These are phyloP conservation scores for Eudorina sp. DNA, from an alignment of 139 green algal genomes.

Conservation along the genomic window DNA sequence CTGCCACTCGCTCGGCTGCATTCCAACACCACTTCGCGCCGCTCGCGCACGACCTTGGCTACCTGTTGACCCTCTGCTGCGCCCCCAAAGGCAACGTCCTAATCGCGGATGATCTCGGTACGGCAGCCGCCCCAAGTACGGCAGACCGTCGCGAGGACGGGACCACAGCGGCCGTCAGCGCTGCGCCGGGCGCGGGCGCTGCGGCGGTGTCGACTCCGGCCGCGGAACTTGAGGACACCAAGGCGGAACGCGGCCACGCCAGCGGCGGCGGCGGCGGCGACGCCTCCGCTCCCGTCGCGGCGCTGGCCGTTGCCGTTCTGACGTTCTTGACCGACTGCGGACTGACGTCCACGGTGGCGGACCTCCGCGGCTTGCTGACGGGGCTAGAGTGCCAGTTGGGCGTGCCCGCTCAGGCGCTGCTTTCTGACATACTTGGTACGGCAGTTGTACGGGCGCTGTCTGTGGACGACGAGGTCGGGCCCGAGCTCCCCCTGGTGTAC, in stretches of 20 bases:
- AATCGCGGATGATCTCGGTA: neutral
- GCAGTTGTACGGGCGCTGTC: no score
- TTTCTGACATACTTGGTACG: no score
- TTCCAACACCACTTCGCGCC: conserved; percentile 1
- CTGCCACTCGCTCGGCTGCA: neutral
- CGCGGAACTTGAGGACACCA: neutral
- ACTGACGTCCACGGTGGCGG: neutral
- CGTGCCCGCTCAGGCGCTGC: no score
- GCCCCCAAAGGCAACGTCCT: neutral
- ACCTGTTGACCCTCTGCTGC: neutral
- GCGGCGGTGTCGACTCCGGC: neutral
- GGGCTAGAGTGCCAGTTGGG: no score
- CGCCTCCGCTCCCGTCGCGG: neutral
- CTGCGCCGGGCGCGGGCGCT: neutral
- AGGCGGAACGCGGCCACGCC: neutral
- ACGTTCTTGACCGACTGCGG: neutral
- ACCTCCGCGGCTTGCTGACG: neutral
- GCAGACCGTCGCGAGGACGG: neutral
- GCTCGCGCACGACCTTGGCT: neutral
- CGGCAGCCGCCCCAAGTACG: neutral
- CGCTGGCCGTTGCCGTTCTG: neutral
- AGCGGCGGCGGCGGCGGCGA: neutral
- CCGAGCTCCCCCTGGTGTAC: no score
- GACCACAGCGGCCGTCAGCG: neutral
- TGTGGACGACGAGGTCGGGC: no score